Base-by-base conservation (phyloP, 2,329 filamentous ascomycete species). In the Alternaria gansuensis region DNA sequence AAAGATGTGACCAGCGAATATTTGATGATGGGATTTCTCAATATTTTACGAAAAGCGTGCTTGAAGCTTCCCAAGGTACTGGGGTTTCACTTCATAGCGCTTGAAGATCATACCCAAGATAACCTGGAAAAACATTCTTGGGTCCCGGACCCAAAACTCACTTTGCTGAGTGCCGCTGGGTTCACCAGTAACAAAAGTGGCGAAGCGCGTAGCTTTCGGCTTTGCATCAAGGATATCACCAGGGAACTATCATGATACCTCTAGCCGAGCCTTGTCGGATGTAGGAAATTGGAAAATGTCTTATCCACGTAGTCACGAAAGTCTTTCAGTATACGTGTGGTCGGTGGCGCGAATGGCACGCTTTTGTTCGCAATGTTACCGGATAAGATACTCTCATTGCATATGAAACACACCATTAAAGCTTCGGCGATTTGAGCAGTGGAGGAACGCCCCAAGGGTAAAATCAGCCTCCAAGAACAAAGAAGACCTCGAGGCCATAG, bases 361-460 rank as follows among this genome's bases (percentile, higher is more conserved):
- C 80, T 79, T 66, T 81, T 79, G 56, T 78, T 78, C 14, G 71
- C 75, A 46, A 78, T 74, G 50, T 75, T 75, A 59, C 68, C 70
- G 3, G 71, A 67, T 3, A 76, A 65, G 9, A 75, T 50, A 33
- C 73, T 69, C 45, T 69, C 64, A 34, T 71, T 73, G 17, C 1
- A 17, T 17, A 17, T 17, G 17, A 17, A 17, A 17, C 17, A 17
- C 17, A 17, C 17, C 17, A 17, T 17, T 17, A 17, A 17, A 17
- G 17, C 26, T 70, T 65, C 9, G 75, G 53, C 4, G 57, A 46
- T 44, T 65, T 69, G 17, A 17, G 17, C 17, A 17, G 17, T 17
- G 17, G 2, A 17, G 17, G 17, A 17, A 2, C 17, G 17, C 17
- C 17, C 17, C 17, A 17, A 17, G 17, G 17, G 17, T 17, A 17